phyloP scores from a whole-genome alignment of 1,284 basidiomycete species.

The Sanguinoderma infundibulare region DNA sequence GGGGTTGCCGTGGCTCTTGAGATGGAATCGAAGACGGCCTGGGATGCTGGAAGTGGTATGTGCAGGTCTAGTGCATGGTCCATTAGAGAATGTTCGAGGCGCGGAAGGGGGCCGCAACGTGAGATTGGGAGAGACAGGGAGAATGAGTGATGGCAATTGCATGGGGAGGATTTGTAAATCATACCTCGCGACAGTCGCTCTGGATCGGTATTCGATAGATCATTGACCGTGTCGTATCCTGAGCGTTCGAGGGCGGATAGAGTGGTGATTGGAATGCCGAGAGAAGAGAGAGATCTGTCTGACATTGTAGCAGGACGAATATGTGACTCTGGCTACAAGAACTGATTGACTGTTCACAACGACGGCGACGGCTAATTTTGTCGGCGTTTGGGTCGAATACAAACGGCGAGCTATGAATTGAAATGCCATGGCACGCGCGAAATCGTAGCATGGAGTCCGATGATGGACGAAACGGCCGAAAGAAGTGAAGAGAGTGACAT shows the following conservation, averaged over 20 bases:
- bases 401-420: neutral
- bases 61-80: slow-evolving; percentile 44
- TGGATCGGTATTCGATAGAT: slow-evolving; percentile 44
- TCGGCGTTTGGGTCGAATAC: neutral
- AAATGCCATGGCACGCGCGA: neutral
- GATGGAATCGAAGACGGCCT: slow-evolving; percentile 45
- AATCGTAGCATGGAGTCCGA: neutral
- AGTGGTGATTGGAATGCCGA: slow-evolving; percentile 42
- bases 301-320: slow-evolving; percentile 26
- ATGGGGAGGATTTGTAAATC: slow-evolving; percentile 3
- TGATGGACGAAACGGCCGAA: neutral
- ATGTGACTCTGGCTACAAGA: neutral
- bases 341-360: neutral
- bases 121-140: slow-evolving; percentile 1
- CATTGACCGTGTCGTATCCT: slow-evolving; percentile 56
- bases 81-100: slow-evolving; percentile 1
- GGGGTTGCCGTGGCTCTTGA: slow-evolving; percentile 36
- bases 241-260: slow-evolving; percentile 48
- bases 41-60: slow-evolving; percentile 46
- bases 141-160: neutral
- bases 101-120: slow-evolving; percentile 5
- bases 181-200: slow-evolving; percentile 51
- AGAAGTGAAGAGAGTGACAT: neutral
- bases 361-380: neutral
- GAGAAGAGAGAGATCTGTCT: slow-evolving; percentile 39